A percentile compares a stretch with the other conserved stretches of the same genome.
Evolutionary conservation across 352 stramenopile genomes (phyloP).

Genomic region (Globisporangium solare): DNA sequence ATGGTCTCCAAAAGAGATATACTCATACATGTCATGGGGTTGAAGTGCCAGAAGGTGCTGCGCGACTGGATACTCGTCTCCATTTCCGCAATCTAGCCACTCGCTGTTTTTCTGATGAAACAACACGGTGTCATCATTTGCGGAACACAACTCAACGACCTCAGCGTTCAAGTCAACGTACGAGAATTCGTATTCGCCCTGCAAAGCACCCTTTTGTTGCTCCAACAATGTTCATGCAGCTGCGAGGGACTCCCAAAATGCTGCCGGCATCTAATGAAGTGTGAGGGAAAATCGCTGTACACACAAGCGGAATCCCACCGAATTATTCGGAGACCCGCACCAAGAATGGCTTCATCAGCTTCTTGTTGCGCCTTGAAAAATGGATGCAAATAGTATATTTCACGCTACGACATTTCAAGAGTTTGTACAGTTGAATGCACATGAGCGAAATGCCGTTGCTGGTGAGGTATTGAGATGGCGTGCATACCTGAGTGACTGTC

Average conservation of each 20-base stretch:
- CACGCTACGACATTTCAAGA: constrained; percentile 29
- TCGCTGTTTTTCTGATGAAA: constrained; percentile 34
- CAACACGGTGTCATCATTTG: too few relatives aligned
- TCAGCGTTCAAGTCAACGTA: constrained; percentile 12
- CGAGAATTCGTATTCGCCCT: constrained; percentile 46
- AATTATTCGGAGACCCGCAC: constrained; percentile 21
- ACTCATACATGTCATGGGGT: constrained; percentile 39
- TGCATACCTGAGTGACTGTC: constrained; percentile 68
- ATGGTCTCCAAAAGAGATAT: background rate
- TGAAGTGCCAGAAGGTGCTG: constrained; percentile 63
- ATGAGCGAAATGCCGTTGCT: background rate
- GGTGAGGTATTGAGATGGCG: too few relatives aligned
- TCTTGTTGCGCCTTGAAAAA: constrained; percentile 80
- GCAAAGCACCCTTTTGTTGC: constrained; percentile 78
- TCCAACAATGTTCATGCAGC: constrained; percentile 77
- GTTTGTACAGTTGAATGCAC: background rate
- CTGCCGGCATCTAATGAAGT: constrained; percentile 49
- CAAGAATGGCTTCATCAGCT: constrained; percentile 81
- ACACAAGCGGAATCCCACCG: too few relatives aligned
- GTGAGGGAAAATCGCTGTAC: background rate
- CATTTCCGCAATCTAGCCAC: constrained; percentile 50
- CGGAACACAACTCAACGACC: background rate
- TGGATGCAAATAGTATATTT: constrained; percentile 83
- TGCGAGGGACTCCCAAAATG: constrained; percentile 63
- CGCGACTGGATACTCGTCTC: constrained; percentile 73